These are phyloP conservation scores for Hanseniaspora lachancei DNA, from an alignment of 805 yeast genomes.

Conservation along the genomic window DNA sequence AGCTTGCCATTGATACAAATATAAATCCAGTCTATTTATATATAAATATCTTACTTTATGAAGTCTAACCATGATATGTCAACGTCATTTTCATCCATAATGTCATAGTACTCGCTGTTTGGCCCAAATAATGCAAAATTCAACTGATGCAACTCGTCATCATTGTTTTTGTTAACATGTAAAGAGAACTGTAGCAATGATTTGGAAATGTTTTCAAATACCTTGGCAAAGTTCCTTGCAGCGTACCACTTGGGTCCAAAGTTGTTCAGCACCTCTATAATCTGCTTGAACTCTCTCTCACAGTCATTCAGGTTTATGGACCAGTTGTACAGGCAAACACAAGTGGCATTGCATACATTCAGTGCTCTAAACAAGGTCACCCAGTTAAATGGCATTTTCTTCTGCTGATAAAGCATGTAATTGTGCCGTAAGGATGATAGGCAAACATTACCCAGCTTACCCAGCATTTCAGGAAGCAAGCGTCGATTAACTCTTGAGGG, in stretches of 20 bases:
- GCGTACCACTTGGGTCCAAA: conserved; percentile 37
- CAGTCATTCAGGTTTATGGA: conserved; percentile 35
- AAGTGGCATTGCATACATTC: conserved; percentile 35
- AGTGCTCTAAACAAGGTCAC: conserved; percentile 35
- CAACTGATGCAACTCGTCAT: conserved; percentile 31
- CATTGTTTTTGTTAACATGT: conserved; percentile 26
- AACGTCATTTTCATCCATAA: conserved; percentile 35
- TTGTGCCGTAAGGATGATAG: conserved; percentile 35
- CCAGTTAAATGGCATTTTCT: conserved; percentile 38
- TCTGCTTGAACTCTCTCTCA: conserved; percentile 34
- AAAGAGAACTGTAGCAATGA: conserved; percentile 35
- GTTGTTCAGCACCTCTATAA: conserved; percentile 34
- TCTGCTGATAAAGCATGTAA: conserved; percentile 33
- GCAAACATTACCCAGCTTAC: conserved; percentile 35
- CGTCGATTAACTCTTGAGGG: conserved; percentile 38
- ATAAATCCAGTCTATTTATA: neutral
- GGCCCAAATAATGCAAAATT: conserved; percentile 34
- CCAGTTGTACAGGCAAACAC: conserved; percentile 37
- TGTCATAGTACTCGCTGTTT: conserved; percentile 33
- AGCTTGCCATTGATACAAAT: conserved; percentile 8
- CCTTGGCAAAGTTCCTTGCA: conserved; percentile 33
- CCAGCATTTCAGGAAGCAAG: conserved; percentile 31
- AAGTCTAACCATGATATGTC: conserved; percentile 34
- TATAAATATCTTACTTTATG: conserved; percentile 14
- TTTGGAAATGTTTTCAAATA: conserved; percentile 33